Base-by-base conservation (phyloP, 345 rosid genomes). In the Populus tremula region DNA sequence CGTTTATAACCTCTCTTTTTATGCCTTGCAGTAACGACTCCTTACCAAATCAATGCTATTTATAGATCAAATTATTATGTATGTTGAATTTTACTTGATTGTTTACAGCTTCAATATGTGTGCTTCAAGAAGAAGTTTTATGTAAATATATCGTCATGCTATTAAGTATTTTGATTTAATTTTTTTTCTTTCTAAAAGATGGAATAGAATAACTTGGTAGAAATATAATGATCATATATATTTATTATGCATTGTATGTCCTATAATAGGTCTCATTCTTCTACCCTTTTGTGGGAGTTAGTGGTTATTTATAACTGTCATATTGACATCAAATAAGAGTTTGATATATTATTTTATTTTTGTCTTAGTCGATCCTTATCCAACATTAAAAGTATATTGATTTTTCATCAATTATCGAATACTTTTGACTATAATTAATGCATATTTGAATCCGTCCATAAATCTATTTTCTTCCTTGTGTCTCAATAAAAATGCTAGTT, bases 1-100 rank as follows among this genome's bases (percentile, higher is more conserved):
- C 1, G 0, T 0, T 33, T 33, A 33, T 33, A 0, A 33, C 1
- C 5, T 33, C 5, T 0, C 5, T 1, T 0, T 33, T 33, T 1
- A 33, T 33, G 35, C 0, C 35, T 33, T 4, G 0, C 0, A 33
- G 0, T 33, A 33, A 33, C 0, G 0, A 33, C 35, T 33, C 0
- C 35, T 33, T 33, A 4, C 36, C 36, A 33, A 0, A 33, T 33
- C 36, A 33, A 33, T 33, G 35, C 5, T 33, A 33, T 1, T 33
- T 33, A 33, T 33, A 33, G 4, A 33, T 4, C 1, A 33, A 33
- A 33, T 33, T 33, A 33, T 33, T 33, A 33, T 9, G 2, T 39
- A 2, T 7, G 8, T 39, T 39, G 2, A 2, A 39, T 39, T 39
- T 39, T 8, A 39, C 11, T 39, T 39, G 43, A 39, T 9, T 8